Evolutionary conservation across 2,329 filamentous ascomycete species (phyloP).

Genomic region (Diaporthe longicolla): DNA sequence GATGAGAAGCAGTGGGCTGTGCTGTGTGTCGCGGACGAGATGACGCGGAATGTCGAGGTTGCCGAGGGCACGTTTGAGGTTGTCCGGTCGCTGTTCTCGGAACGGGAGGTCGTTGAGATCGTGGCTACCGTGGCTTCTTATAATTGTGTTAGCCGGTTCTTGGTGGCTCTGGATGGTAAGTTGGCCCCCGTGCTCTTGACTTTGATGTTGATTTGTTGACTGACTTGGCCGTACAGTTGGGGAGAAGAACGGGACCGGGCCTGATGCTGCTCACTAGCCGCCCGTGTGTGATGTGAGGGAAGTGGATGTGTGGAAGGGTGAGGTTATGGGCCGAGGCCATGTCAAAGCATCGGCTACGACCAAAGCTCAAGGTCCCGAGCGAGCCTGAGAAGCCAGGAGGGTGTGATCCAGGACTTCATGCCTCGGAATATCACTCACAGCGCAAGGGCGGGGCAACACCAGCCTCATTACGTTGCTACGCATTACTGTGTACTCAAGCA

Average conservation of each 20-base stretch:
- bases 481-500: too few species aligned
- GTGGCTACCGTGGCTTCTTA: conserved; percentile 84
- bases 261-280: conserved; percentile 54
- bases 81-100: conserved; percentile 73
- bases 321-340: neutral
- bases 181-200: conserved; percentile 35
- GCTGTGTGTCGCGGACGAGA: conserved; percentile 83
- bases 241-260: conserved; percentile 68
- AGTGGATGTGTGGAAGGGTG: conserved; percentile 7
- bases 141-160: conserved; percentile 87
- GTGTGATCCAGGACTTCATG: too few species aligned
- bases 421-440: neutral
- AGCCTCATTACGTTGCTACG: neutral
- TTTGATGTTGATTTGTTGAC: conserved; percentile 17
- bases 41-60: conserved; percentile 82
- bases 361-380: neutral
- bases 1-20: conserved; percentile 76
- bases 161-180: conserved; percentile 85
- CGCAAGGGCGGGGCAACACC: neutral
- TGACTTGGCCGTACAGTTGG: conserved; percentile 62
- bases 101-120: conserved; percentile 76
- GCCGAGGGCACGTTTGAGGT: conserved; percentile 76
- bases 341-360: neutral
- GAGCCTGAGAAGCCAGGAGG: neutral
- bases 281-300: conserved; percentile 48